Evolutionary conservation across 148 eudicot genomes (phyloP), one percentile per base, ranked within the genome.

Genomic region (Tetragonia tetragonoides): DNA sequence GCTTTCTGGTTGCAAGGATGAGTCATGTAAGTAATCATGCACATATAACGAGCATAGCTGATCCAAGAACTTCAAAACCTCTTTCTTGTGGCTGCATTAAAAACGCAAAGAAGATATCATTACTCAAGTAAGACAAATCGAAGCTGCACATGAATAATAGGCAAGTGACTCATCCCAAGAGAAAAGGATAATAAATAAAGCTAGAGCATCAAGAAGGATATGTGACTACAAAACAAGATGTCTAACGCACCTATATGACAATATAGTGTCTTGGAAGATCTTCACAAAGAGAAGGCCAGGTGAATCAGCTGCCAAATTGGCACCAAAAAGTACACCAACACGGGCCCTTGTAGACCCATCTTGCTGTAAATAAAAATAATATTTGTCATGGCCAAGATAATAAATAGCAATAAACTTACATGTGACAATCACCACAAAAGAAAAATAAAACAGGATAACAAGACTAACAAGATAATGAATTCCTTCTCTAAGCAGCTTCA

Each of bases 401-500:
- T 37, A 53, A 21, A 38, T 38, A 46, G 44, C 68, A 64, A 61
- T 20, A 66, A 82, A 76, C 34, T 28, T 28, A 28, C 34, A 28
- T 28, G 63, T 51, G 18, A 61, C 41, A 40, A 72, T 72, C 23
- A 68, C 61, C 66, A 10, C 41, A 65, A 63, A 78, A 54, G 17
- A 68, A 39, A 63, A 24, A 46, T 18, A 70, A 76, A 41, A 6
- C 47, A 6, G 40, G 59, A 28, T 15, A 66, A 47, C 65, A 76
- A 82, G 75, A 46, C 86, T 82, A 83, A 95, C 99, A 87, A 95
- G 90, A 81, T 95, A 95, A 61, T 60, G 93, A 56, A 93, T 87
- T 83, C 99, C 99, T 90, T 90, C 92, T 82, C 80, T 93, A 24
- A 95, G 87, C 79, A 95, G 83, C 82, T 87, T 85, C 64, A 93